Base-by-base conservation (phyloP, 1,284 basidiomycete species). In the Heterobasidion occidentale region DNA sequence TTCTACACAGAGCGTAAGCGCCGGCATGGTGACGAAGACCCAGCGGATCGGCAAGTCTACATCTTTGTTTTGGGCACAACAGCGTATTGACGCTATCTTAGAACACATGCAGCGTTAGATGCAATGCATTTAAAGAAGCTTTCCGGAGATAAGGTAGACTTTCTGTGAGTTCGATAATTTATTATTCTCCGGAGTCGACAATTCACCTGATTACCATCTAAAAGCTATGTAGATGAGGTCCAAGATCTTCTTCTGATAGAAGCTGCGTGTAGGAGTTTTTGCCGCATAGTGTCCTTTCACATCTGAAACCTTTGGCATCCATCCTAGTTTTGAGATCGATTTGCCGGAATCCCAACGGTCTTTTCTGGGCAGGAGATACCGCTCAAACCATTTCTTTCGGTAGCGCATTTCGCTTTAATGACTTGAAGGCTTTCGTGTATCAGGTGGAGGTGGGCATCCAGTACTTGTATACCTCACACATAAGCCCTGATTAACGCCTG, bases 321-420 rank as follows among this genome's bases (percentile, higher is more conserved):
- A 5, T 15, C 46, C 15, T 46, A 88, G 87, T 90, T 1, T 65
- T 90, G 48, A 72, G 85, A 9, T 70, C 68, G 0, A 64, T 89
- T 2, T 88, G 85, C 61, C 68, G 67, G 11, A 88, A 90, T 62
- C 76, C 80, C 0, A 71, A 84, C 53, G 88, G 88, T 0, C 68
- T 87, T 20, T 88, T 89, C 63, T 90, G 84, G 84, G 88, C 88
- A 0, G 88, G 88, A 0, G 88, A 90, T 63, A 90, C 88, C 0
- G 87, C 88, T 0, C 88, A 90, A 61, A 86, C 87, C 0, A 90
- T 90, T 15, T 82, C 83, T 0, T 75, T 79, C 1, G 88, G 87
- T 0, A 87, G 84, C 56, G 80, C 84, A 0, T 90, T 90, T 62
- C 70, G 83, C 12, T 90, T 90, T 66, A 72, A 86, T 59, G 87